Evolutionary conservation across 805 yeast species (phyloP), one percentile per base, ranked within the genome.

Genomic region (Starmerella apicola): DNA sequence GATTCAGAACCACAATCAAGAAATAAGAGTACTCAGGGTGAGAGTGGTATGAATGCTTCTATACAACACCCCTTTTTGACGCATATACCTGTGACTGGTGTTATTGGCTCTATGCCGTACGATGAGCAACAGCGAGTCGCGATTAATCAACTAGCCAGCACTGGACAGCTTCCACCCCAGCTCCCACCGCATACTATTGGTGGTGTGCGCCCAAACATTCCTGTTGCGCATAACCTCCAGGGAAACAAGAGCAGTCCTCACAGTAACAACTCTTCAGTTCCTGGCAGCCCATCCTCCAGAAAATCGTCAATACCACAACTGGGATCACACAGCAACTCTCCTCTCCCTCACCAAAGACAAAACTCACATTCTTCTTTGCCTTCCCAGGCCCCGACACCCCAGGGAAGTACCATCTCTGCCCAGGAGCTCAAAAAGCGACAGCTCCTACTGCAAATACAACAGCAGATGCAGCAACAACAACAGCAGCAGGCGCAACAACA

Each of bases 1-100:
- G 13, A 15, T 16, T 13, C 5, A 8, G 26, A 19, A 10, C 20
- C 25, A 8, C 7, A 5, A 16, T 20, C 7, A 12, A 24, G 26
- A 5, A n/a, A 13, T 8, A 15, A 17, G 17, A 12, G 10, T 18
- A 24, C 34, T 7, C n/a, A 8, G 6, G 34, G 16, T n/a, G 10
- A 21, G 15, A 12, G 17, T 10, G 30, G 17, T 8, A 32, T 31
- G 12, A 17, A 13, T 20, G 32, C 32, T 26, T 43, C 43, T 5
- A 37, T 48, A 3, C 50, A 49, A 42, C 56, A 52, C 37, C 42
- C 51, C 16, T 34, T 42, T 7, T 42, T 52, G 19, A 29, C 45
- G 19, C 56, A 52, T 26, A 39, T 50, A 12, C 55, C 55, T 17
- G 50, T 51, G 3, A 43, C 51, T 6, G 49, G 51, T 34, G 42